A percentile compares a stretch with the other conserved stretches of the same genome.
These are phyloP conservation scores for Phoma herbarum DNA, from an alignment of 2,329 filamentous ascomycete genomes.

Conservation along the genomic window DNA sequence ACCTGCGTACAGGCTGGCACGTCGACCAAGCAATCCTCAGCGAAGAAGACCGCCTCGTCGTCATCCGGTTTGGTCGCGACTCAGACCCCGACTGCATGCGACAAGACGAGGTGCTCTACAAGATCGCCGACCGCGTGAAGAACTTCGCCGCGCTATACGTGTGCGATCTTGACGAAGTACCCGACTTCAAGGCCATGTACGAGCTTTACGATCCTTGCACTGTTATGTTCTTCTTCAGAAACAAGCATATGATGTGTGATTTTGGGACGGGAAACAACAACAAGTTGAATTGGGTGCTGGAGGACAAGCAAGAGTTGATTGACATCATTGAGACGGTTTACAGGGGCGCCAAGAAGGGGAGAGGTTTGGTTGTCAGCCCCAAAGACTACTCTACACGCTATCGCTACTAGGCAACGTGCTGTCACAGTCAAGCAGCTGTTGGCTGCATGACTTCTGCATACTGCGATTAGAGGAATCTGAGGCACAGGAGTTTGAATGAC, in stretches of 20 bases:
- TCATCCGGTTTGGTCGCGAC: slow-evolving; percentile 93
- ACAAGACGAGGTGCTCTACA: slow-evolving; percentile 94
- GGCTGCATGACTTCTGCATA: too few species aligned
- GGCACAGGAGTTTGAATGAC: too few species aligned
- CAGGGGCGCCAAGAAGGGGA: slow-evolving; percentile 96
- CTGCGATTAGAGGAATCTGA: too few species aligned
- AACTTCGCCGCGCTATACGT: slow-evolving; percentile 85
- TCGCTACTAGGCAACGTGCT: slow-evolving; percentile 61
- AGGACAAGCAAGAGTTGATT: slow-evolving; percentile 98
- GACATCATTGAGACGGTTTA: slow-evolving; percentile 99
- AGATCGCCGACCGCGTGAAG: slow-evolving; percentile 91
- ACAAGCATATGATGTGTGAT: slow-evolving; percentile 99
- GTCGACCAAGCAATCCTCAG: slow-evolving; percentile 88
- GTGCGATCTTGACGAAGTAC: slow-evolving; percentile 78
- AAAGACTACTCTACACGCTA: slow-evolving; percentile 81
- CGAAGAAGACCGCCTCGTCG: slow-evolving; percentile 87
- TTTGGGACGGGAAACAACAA: slow-evolving; percentile 98
- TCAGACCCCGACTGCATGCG: slow-evolving; percentile 81
- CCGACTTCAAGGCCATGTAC: slow-evolving; percentile 91
- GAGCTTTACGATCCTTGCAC: slow-evolving; percentile 89
- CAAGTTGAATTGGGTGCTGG: slow-evolving; percentile 94
- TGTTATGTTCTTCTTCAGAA: slow-evolving; percentile 97
- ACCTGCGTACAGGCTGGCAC: slow-evolving; percentile 93
- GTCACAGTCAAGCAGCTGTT: background rate
- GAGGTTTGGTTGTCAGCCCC: slow-evolving; percentile 94